These are phyloP conservation scores for Neckera pumila DNA, from an alignment of 225 moss, liverwort and hornwort genomes.

Conservation along the genomic window DNA sequence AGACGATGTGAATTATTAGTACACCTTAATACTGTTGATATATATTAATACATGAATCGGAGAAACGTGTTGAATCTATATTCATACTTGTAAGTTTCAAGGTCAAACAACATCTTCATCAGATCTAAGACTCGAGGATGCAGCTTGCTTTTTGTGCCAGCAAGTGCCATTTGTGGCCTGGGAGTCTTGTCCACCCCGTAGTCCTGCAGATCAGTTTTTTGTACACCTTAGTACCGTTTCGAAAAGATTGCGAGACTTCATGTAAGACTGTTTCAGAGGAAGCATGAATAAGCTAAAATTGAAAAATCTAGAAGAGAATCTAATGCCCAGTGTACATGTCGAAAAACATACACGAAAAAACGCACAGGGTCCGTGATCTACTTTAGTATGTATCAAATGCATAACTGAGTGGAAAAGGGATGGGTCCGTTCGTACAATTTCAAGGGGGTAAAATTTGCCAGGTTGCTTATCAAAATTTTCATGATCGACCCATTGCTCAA, in stretches of 20 bases:
- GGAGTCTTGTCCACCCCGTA: conserved; percentile 64
- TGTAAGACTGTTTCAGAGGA: background rate
- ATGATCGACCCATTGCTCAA: conserved; percentile 63
- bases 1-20: background rate
- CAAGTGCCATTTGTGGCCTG: conserved; percentile 20
- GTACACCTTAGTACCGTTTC: background rate
- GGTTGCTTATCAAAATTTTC: conserved; percentile 79
- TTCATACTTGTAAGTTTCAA: conserved; percentile 85
- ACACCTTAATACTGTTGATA: background rate
- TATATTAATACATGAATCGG: background rate
- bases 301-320: background rate
- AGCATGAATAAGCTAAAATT: background rate
- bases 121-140: conserved; percentile 71
- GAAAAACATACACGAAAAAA: background rate
- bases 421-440: conserved; percentile 53
- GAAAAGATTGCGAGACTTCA: background rate
- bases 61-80: background rate
- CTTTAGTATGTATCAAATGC: background rate
- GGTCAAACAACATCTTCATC: conserved; percentile 83
- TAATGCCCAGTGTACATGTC: background rate
- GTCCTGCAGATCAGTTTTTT: conserved; percentile 45
- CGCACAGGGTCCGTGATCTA: background rate
- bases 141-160: conserved; percentile 69
- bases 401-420: background rate
- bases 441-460: conserved; percentile 84